Conservation (phyloP, 2,329 filamentous ascomycete species). For the Penicillium corylophilum region DNA sequence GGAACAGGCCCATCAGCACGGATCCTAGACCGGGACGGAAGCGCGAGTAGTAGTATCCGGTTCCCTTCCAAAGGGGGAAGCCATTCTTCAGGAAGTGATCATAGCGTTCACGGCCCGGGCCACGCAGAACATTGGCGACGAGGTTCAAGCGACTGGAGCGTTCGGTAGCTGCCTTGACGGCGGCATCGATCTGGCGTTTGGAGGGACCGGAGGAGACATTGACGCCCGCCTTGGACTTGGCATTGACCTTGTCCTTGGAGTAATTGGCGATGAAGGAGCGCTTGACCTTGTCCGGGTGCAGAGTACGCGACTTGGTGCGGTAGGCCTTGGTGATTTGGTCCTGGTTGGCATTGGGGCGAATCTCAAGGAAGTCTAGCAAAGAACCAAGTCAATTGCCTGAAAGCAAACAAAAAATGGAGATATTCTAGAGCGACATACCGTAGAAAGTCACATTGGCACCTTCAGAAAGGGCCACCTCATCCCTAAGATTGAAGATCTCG, state of each 20-base stretch:
- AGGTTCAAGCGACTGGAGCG: conserved; percentile 81
- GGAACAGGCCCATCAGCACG: conserved; percentile 76
- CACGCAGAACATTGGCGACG: conserved; percentile 81
- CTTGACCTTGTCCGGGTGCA: conserved; percentile 96
- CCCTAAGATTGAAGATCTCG: conserved; percentile 93
- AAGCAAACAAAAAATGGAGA: too few relatives aligned
- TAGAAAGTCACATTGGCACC: conserved; percentile 86
- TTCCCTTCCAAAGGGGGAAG: conserved; percentile 95
- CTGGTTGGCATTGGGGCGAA: conserved; percentile 69
- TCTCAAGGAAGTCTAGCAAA: conserved; percentile 73
- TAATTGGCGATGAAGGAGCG: conserved; percentile 74
- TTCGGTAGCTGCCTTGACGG: conserved; percentile 77
- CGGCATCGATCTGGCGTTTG: conserved; percentile 71
- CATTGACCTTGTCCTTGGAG: conserved; percentile 52
- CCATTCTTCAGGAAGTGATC: conserved; percentile 92
- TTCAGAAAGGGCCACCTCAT: conserved; percentile 76
- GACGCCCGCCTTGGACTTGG: conserved; percentile 59
- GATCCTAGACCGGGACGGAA: conserved; percentile 88
- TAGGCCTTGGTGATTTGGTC: conserved; percentile 94
- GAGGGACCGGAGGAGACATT: conserved; percentile 70
- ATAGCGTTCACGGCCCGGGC: conserved; percentile 78
- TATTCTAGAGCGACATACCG: conserved; percentile 47
- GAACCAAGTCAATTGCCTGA: neutral
- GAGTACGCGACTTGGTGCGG: conserved; percentile 75
- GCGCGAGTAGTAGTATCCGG: conserved; percentile 95